Base-by-base conservation (phyloP, 2,329 filamentous ascomycete genomes). In the Cytospora leucostoma region DNA sequence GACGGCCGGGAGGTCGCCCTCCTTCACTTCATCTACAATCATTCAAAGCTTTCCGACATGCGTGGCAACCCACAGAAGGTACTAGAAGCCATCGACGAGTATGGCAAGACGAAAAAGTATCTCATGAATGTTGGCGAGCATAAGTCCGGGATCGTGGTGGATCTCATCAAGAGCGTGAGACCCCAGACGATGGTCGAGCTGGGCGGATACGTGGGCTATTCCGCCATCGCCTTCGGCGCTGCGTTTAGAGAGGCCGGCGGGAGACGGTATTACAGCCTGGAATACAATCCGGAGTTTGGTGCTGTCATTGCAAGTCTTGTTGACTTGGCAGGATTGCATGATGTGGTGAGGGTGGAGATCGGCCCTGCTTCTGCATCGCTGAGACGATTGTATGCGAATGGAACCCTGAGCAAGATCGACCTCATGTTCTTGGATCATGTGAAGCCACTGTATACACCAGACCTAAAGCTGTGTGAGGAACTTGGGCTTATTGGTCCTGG, bases 121-220 rank as follows among this genome's bases (percentile, higher is more conserved):
- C 82, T 94, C 58, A 94, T 94, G 88, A 94, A 93, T 67, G 85
- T 95, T 2, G 91, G 91, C 49, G 82, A 87, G 68, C 81, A 87
- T 70, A 95, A 95, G 76, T 90, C 89, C 54, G 82, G 80, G 66
- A 88, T 92, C 59, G 85, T 94, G 1, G 82, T 82, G 10, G 81
- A 89, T 35, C 74, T 93, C 47, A 93, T 95, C 64, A 78, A 79
- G 21, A 79, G 89, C 66, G 77, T 82, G 55, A 90, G 88, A 72
- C 64, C 64, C 7, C 32, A 54, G 12, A 56, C 66, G 34, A 66
- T 70, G 56, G 82, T 94, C 54, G 91, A 96, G 72, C 81, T 95
- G 0, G 91, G 92, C 54, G 89, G 90, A 56, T 95, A 94, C 74
- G 82, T 93, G 21, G 91, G 91, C 50, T 95, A 95, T 78, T 94